Conservation (phyloP, 176 grass and related monocot species). For the Paspalum vaginatum region DNA sequence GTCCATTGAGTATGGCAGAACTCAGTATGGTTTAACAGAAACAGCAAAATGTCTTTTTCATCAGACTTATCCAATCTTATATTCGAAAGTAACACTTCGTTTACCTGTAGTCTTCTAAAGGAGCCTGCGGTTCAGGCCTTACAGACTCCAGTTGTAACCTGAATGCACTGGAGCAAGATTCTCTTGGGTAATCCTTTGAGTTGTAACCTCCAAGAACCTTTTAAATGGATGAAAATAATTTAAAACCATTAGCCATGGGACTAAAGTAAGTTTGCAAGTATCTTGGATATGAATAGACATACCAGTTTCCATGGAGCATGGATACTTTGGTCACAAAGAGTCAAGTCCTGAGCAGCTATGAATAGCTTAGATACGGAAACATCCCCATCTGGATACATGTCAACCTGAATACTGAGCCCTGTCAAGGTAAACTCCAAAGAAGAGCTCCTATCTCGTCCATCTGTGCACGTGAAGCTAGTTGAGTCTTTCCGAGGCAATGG, state of each 20-base stretch:
- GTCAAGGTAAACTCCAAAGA: conserved; percentile 71
- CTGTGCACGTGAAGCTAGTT: conserved; percentile 26
- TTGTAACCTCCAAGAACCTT: conserved; percentile 90
- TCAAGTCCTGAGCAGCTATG: conserved; percentile 64
- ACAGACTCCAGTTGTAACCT: conserved; percentile 84
- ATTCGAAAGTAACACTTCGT: neutral
- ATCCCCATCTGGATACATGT: conserved; percentile 90
- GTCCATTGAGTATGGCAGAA: neutral
- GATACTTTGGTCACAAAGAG: conserved; percentile 79
- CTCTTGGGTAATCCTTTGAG: conserved; percentile 86
- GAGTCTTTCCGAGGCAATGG: conserved; percentile 49
- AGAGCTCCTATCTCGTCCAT: conserved; percentile 66
- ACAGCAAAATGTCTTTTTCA: conserved; percentile 5
- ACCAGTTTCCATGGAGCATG: conserved; percentile 98
- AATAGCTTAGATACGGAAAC: conserved; percentile 76
- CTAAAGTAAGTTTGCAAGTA: conserved; percentile 15
- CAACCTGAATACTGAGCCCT: conserved; percentile 73
- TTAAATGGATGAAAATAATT: conserved; percentile 33
- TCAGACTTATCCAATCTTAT: conserved; percentile 28
- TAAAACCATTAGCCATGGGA: conserved; percentile 32
- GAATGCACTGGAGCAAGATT: conserved; percentile 87
- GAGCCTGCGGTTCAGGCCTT: conserved; percentile 74
- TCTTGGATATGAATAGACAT: conserved; percentile 22
- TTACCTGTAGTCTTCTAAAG: conserved; percentile 98
- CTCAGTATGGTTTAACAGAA: conserved; percentile 1